Percentiles rank a stretch among this genome's conserved stretches.
These are phyloP conservation scores for Monosporascus cannonballus DNA, from an alignment of 2,329 filamentous ascomycete genomes.

Conservation along the genomic window DNA sequence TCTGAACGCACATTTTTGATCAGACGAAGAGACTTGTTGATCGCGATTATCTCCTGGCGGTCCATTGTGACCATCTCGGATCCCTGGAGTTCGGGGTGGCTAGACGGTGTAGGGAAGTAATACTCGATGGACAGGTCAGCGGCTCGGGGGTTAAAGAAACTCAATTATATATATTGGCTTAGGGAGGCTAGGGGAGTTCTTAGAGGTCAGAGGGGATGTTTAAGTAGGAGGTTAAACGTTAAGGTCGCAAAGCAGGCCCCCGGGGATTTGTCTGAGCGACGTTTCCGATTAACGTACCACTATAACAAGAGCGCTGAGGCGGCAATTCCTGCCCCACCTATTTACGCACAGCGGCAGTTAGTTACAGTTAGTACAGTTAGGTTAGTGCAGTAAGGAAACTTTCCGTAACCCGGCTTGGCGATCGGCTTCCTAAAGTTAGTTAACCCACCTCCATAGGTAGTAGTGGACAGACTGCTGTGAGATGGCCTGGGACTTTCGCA, in stretches of 20 bases:
- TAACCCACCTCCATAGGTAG: too few relatives aligned
- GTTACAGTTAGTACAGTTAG: background rate
- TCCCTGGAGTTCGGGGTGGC: background rate
- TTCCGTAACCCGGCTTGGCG: background rate
- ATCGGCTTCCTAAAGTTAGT: background rate
- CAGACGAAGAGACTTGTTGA: slow-evolving; percentile 78
- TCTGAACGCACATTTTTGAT: slow-evolving; percentile 70
- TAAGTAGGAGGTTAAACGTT: background rate
- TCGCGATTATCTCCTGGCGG: slow-evolving; percentile 57
- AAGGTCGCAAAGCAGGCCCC: background rate
- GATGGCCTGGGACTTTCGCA: too few relatives aligned
- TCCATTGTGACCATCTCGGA: slow-evolving; percentile 41
- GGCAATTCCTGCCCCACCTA: background rate
- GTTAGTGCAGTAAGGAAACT: too few relatives aligned
- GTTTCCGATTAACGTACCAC: background rate
- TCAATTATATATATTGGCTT: too few relatives aligned
- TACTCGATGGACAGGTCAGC: background rate
- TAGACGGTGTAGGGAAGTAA: background rate
- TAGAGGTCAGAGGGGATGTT: background rate
- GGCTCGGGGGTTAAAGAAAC: background rate
- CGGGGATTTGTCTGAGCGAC: background rate
- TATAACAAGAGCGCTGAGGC: background rate
- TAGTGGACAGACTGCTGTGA: too few relatives aligned
- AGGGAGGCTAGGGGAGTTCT: background rate
- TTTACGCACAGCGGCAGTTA: background rate